These are phyloP conservation scores for Dictyophora rubrovolvata DNA, from an alignment of 768 basidiomycete genomes.

Conservation along the genomic window DNA sequence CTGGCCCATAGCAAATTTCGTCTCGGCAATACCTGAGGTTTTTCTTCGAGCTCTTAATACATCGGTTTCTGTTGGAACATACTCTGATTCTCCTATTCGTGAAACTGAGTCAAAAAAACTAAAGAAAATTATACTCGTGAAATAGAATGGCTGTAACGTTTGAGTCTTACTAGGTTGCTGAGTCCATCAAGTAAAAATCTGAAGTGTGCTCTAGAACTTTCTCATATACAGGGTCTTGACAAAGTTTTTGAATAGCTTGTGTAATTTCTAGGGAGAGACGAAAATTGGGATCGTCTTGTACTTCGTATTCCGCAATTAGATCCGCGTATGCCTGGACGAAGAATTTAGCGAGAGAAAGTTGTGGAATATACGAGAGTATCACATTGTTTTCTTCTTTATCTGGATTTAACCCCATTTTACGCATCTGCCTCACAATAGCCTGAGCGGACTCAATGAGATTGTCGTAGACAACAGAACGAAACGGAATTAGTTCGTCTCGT, in stretches of 20 bases:
- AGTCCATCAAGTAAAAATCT: slow-evolving; percentile 93
- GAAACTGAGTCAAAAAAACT: slow-evolving; percentile 82
- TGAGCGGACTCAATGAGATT: slow-evolving; percentile 87
- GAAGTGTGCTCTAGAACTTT: slow-evolving; percentile 45
- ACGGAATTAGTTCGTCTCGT: slow-evolving; percentile 62
- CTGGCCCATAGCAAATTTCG: slow-evolving; percentile 62
- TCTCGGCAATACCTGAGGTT: slow-evolving; percentile 86
- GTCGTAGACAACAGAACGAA: slow-evolving; percentile 69
- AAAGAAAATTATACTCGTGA: slow-evolving; percentile 1
- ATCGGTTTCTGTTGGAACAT: slow-evolving; percentile 78
- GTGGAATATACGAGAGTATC: neutral
- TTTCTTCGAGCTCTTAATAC: slow-evolving; percentile 83
- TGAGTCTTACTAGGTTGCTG: slow-evolving; percentile 68
- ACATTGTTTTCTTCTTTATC: slow-evolving; percentile 16
- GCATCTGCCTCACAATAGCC: slow-evolving; percentile 74
- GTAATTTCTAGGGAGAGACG: slow-evolving; percentile 56
- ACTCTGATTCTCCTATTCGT: slow-evolving; percentile 75
- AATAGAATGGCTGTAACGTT: neutral
- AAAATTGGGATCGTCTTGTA: slow-evolving; percentile 33
- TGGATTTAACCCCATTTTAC: slow-evolving; percentile 76
- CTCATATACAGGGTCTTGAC: slow-evolving; percentile 45
- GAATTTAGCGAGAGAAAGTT: slow-evolving; percentile 10
- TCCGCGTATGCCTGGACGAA: slow-evolving; percentile 35
- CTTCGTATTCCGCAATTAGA: slow-evolving; percentile 49
- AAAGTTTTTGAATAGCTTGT: slow-evolving; percentile 54